Conservation (phyloP, 2,329 filamentous ascomycete genomes). For the Pseudogymnoascus sp. region DNA sequence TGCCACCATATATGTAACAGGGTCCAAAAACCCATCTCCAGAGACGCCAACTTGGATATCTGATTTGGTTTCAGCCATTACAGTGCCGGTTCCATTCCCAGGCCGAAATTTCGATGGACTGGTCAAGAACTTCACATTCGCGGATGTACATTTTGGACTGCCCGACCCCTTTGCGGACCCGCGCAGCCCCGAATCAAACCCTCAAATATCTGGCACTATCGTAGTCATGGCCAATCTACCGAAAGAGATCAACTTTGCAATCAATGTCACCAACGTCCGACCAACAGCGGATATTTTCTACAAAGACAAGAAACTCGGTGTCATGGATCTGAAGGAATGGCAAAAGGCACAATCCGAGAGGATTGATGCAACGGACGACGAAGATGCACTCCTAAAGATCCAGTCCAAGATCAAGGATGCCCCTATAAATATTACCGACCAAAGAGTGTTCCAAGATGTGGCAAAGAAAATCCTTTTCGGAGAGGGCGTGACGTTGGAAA, state of each 20-base stretch:
- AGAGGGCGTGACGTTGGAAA: conserved; percentile 60
- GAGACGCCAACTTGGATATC: conserved; percentile 76
- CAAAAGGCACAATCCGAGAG: conserved; percentile 76
- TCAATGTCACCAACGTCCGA: conserved; percentile 70
- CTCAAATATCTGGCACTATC: conserved; percentile 76
- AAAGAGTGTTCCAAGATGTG: conserved; percentile 70
- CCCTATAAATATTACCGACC: conserved; percentile 75
- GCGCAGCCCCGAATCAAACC: conserved; percentile 62
- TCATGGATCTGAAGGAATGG: conserved; percentile 74
- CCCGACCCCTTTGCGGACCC: conserved; percentile 76
- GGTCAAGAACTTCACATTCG: conserved; percentile 80
- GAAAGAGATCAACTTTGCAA: conserved; percentile 75
- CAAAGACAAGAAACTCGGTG: conserved; percentile 67
- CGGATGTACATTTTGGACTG: conserved; percentile 77
- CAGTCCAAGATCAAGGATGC: conserved; percentile 69
- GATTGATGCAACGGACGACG: conserved; percentile 48
- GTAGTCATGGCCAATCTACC: conserved; percentile 73
- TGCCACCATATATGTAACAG: conserved; percentile 75
- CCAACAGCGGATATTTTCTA: conserved; percentile 79
- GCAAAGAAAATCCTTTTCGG: conserved; percentile 71
- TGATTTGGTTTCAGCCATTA: conserved; percentile 72
- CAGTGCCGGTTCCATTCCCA: conserved; percentile 76
- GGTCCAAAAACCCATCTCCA: conserved; percentile 58
- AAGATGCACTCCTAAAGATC: conserved; percentile 61
- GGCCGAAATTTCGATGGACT: conserved; percentile 74